Percentiles rank a stretch among this genome's conserved stretches.
phyloP scores from a whole-genome alignment of 2,329 filamentous ascomycete genomes.

The Knoxdaviesia proteae region DNA sequence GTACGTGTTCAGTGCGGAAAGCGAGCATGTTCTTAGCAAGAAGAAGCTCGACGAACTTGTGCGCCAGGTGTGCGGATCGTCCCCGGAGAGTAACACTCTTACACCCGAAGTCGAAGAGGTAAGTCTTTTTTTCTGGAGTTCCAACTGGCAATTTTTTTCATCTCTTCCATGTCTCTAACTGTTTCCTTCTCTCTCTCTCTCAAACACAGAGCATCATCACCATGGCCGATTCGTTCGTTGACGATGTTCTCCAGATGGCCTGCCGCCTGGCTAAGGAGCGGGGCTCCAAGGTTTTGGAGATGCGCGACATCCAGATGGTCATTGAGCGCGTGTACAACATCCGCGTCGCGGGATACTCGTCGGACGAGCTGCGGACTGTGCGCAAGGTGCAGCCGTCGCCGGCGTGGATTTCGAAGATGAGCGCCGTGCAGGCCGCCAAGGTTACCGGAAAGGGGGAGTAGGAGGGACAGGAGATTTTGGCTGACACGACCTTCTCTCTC shows the following conservation, averaged over 20 bases:
- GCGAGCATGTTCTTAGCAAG: conserved; percentile 86
- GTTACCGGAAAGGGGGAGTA: conserved; percentile 42
- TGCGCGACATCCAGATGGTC: conserved; percentile 65
- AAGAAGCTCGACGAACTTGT: conserved; percentile 94
- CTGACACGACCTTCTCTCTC: neutral
- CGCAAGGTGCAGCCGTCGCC: conserved; percentile 77
- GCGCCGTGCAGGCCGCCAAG: conserved; percentile 85
- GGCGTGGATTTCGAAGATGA: conserved; percentile 93
- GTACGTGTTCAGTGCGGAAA: conserved; percentile 77
- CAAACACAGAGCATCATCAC: conserved; percentile 55
- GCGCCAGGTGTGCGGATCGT: conserved; percentile 73
- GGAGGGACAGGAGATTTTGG: neutral
- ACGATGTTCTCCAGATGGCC: conserved; percentile 68
- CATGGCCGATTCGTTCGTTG: conserved; percentile 86
- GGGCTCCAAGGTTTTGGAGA: conserved; percentile 74
- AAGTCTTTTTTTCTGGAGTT: conserved; percentile 12
- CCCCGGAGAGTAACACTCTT: conserved; percentile 53
- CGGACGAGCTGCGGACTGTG: conserved; percentile 84
- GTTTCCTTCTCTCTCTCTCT: conserved; percentile 1
- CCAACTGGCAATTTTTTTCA: neutral
- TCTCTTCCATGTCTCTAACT: neutral
- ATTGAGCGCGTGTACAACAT: conserved; percentile 77
- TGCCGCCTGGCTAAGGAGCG: conserved; percentile 88
- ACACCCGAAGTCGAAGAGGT: conserved; percentile 94
- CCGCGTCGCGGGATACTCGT: conserved; percentile 80